A percentile compares a stretch with the other conserved stretches of the same genome.
Evolutionary conservation across 345 rosid genomes (phyloP).

Genomic region (Citrus reticulata): DNA sequence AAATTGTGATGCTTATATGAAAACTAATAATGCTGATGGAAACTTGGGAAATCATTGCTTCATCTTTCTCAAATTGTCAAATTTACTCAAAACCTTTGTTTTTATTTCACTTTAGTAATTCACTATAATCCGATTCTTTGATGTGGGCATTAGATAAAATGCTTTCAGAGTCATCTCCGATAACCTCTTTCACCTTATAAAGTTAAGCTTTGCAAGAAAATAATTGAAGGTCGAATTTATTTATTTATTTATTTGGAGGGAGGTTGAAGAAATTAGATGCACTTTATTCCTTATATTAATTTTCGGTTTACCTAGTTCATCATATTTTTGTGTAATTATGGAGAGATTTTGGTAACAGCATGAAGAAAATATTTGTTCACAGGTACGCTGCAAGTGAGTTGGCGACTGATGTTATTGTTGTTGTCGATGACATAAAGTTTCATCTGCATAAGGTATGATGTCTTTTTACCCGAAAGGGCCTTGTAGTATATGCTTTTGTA

Average conservation of each 20-base stretch:
- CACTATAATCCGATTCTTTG: neutral
- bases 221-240: neutral
- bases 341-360: neutral
- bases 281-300: neutral
- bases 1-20: no score
- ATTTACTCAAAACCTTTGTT: neutral
- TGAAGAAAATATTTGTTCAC: slow-evolving; percentile 2
- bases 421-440: slow-evolving; percentile 57
- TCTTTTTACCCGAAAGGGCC: neutral
- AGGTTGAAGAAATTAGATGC: neutral
- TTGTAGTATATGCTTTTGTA: neutral
- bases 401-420: slow-evolving; percentile 61
- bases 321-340: neutral
- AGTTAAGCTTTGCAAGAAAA: neutral
- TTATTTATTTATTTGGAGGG: no score
- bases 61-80: neutral
- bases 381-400: slow-evolving; percentile 76
- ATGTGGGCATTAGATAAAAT: neutral
- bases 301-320: neutral
- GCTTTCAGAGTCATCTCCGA: neutral
- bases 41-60: neutral
- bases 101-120: neutral
- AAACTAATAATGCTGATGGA: neutral
- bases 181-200: neutral
- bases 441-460: slow-evolving; percentile 75